Evolutionary conservation across 495 filamentous ascomycete species (phyloP), one percentile per base, ranked within the genome.

Genomic region (Elasticomyces elasticus): DNA sequence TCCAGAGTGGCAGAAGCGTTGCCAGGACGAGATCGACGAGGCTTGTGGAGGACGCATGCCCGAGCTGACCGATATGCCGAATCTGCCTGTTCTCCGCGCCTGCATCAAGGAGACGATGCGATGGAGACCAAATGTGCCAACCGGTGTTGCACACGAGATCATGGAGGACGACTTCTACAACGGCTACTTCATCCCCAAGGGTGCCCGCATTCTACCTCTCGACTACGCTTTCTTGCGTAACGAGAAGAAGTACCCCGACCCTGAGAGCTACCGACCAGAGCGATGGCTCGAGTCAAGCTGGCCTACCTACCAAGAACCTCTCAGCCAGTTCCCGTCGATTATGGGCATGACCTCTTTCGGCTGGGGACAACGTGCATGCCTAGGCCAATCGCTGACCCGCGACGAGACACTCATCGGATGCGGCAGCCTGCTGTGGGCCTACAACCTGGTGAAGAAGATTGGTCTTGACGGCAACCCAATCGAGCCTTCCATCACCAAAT

Each of bases 31-130:
- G 47, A 51, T 62, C 25, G 59, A 62, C 51, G 24, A 44, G 28
- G 19, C 44, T 4, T 58, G 54, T 28, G 30, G 37, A 10, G 49
- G 55, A 17, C 48, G 54, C 62, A 63, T 66, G 38, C 66, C 69
- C 1, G 30, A 55, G 37, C 49, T 59, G 12, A 55, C 62, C 27
- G 69, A 71, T 51, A 52, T 57, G 48, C 69, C 64, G 11, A 65
- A 69, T 37, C 51, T 72, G 17, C 69, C 69, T 5, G 31, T 54
- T 9, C 47, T 54, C 20, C 66, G 78, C 38, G 79, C 81, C 1
- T 70, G 77, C 15, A 72, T 83, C 17, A 78, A 80, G 62, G 81
- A 84, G 63, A 70, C 74, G 15, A 69, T 81, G 24, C 70, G 81
- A 47, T 83, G 80, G 80, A 66, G 77, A 19, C 79, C 55, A 13